These are phyloP conservation scores for Alopecurus myosuroides DNA, from an alignment of 176 grass and related monocot genomes.

Conservation along the genomic window DNA sequence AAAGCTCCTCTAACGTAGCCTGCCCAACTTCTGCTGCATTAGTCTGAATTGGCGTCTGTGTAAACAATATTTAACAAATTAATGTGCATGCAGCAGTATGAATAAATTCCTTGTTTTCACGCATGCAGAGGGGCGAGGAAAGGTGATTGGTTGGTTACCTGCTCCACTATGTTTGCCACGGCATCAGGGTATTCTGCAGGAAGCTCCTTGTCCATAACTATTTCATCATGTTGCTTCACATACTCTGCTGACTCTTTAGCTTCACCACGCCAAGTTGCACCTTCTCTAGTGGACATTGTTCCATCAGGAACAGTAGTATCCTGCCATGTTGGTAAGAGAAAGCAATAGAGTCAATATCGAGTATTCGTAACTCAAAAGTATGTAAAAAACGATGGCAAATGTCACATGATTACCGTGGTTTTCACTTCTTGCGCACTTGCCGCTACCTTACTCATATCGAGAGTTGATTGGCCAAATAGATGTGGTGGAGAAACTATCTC, in stretches of 20 bases:
- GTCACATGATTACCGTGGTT: constrained; percentile 27
- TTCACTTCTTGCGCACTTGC: not conserved
- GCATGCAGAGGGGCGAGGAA: not conserved
- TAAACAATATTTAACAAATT: constrained; percentile 3
- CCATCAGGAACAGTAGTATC: constrained; percentile 5
- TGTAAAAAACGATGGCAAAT: not conserved
- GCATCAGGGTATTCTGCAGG: not conserved
- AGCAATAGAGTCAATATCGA: not conserved
- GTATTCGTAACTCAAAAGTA: not conserved
- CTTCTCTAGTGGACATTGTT: not conserved
- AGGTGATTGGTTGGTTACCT: not conserved
- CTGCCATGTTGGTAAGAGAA: constrained; percentile 24
- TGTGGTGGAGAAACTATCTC: constrained; percentile 7
- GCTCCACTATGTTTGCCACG: constrained; percentile 4
- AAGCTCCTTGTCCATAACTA: not conserved
- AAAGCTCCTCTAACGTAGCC: not conserved
- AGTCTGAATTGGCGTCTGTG: constrained; percentile 1
- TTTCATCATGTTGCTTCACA: constrained; percentile 14
- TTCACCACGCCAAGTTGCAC: not conserved
- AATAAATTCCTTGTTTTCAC: not conserved
- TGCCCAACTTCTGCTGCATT: not conserved
- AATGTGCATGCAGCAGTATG: not conserved
- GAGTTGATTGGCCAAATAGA: not conserved
- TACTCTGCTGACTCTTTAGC: constrained; percentile 11
- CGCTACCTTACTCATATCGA: not conserved